Conservation (phyloP, 2,329 filamentous ascomycete genomes). For the Colletotrichum liriopes region DNA sequence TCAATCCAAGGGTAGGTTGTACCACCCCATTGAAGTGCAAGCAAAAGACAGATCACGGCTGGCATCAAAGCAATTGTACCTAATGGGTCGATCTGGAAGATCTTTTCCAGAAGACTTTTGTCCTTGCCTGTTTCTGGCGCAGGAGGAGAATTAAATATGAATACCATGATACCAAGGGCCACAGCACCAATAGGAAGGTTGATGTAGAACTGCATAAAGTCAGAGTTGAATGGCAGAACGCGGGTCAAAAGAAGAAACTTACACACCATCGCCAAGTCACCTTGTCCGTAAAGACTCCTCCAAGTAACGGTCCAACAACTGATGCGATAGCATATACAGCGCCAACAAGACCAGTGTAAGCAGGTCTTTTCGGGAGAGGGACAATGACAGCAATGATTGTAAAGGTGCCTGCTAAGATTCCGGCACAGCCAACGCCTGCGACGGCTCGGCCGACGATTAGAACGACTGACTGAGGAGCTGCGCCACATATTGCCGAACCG, state of each 20-base stretch:
- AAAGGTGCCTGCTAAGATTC: constrained; percentile 52
- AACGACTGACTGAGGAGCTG: constrained; percentile 50
- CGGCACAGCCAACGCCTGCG: constrained; percentile 54
- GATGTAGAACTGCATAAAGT: constrained; percentile 46
- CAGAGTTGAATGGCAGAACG: background rate
- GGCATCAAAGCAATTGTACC: constrained; percentile 45
- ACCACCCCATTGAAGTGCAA: constrained; percentile 63
- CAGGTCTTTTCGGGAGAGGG: constrained; percentile 51
- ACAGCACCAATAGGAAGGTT: constrained; percentile 50
- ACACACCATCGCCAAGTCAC: constrained; percentile 53
- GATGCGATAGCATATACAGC: constrained; percentile 57
- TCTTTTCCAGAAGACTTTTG: constrained; percentile 17
- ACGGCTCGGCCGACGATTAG: constrained; percentile 57
- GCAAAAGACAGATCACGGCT: constrained; percentile 56
- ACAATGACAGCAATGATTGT: constrained; percentile 58
- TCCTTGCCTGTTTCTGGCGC: constrained; percentile 6
- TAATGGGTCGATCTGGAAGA: constrained; percentile 45
- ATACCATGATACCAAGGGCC: constrained; percentile 48
- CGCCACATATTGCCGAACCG: constrained; percentile 47
- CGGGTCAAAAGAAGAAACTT: background rate
- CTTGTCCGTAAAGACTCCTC: constrained; percentile 49
- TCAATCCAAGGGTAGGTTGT: constrained; percentile 52
- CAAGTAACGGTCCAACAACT: constrained; percentile 46
- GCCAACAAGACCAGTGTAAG: constrained; percentile 57
- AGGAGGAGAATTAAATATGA: constrained; percentile 43